A percentile compares a stretch with the other conserved stretches of the same genome.
Evolutionary conservation across 352 stramenopile species (phyloP).

Genomic region (Globisporangium nodosum): DNA sequence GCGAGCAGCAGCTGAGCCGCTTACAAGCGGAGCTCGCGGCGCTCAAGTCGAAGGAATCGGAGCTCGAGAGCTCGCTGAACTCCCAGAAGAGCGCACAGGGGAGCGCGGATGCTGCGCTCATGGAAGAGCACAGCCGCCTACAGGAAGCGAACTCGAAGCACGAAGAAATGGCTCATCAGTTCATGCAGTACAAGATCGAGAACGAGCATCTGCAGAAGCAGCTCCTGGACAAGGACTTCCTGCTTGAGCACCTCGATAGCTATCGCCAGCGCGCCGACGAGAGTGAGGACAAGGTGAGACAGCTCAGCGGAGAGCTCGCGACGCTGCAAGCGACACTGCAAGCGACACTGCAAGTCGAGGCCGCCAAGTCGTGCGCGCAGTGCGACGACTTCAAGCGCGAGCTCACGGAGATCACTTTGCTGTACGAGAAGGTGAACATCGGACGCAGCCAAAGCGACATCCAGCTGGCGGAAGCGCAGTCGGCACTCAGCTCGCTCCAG

Average conservation of each 20-base stretch:
- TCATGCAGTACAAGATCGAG: slow-evolving; percentile 72
- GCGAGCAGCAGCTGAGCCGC: slow-evolving; percentile 28
- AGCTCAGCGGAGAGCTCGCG: slow-evolving; percentile 25
- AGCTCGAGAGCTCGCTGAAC: slow-evolving; percentile 23
- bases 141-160: slow-evolving; percentile 22
- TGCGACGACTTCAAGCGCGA: slow-evolving; percentile 40
- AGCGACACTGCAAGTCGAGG: slow-evolving; percentile 18
- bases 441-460: slow-evolving; percentile 46
- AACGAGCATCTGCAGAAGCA: slow-evolving; percentile 70
- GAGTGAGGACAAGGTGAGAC: slow-evolving; percentile 31
- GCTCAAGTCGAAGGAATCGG: slow-evolving; percentile 27
- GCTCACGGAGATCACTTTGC: slow-evolving; percentile 34
- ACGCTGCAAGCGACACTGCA: slow-evolving; percentile 24
- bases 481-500: slow-evolving; percentile 31
- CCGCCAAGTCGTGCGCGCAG: slow-evolving; percentile 28
- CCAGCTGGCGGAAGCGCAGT: slow-evolving; percentile 52
- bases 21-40: slow-evolving; percentile 34
- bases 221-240: slow-evolving; percentile 57
- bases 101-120: slow-evolving; percentile 14
- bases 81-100: slow-evolving; percentile 15
- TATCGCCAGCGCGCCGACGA: slow-evolving; percentile 43
- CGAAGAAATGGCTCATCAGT: slow-evolving; percentile 37
- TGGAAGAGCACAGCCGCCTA: slow-evolving; percentile 30
- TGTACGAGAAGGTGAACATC: slow-evolving; percentile 65
- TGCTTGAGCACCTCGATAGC: slow-evolving; percentile 50